Base-by-base conservation (phyloP, 1,284 basidiomycete genomes). In the Moesziomyces aphidis region DNA sequence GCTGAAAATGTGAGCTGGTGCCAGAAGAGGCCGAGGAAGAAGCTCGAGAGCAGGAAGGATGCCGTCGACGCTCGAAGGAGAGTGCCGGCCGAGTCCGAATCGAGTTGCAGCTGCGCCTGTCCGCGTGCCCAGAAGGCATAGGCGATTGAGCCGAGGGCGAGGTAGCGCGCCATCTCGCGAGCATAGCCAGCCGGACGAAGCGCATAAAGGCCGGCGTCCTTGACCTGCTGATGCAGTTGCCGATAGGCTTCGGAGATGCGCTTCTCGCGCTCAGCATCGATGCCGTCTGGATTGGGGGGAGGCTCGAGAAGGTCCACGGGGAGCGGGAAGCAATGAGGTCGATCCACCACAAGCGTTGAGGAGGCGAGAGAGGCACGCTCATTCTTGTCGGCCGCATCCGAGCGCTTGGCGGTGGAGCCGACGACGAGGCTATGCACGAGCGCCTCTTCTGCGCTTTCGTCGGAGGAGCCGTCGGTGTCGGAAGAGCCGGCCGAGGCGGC, bases 1-100 rank as follows among this genome's bases (percentile, higher is more conserved):
- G 90, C 95, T 51, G 90, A 88, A 85, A 99, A 97, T 0, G 93
- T 91, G 65, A 98, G 88, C 85, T 99, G 97, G 83, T 99, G 96
- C 93, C 94, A 98, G 80, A 93, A 88, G 43, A 94, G 86, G 17
- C 96, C 97, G 8, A 98, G 90, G 76, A 89, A 92, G 46, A 92
- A 77, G 4, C 95, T 93, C 59, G 88, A 86, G 88, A 88, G 89
- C 90, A 94, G 83, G 74, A 86, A 86, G 5, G 85, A 69, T 43
- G 66, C 47, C 62, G 79, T 71, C 5, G 67, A 75, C 1, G 60
- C 6, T 59, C 42, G 26, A 54, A 47, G 9, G 13, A 21, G 4
- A 46, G 43, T 8, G 43, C 15, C 3, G 45, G 21, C 8, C 45
- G 34, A 1, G 44, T 39, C 46, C 4, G 34, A 24, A 10, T 65